phyloP scores from a whole-genome alignment of 2,329 filamentous ascomycete genomes.

The Periconia sp. region DNA sequence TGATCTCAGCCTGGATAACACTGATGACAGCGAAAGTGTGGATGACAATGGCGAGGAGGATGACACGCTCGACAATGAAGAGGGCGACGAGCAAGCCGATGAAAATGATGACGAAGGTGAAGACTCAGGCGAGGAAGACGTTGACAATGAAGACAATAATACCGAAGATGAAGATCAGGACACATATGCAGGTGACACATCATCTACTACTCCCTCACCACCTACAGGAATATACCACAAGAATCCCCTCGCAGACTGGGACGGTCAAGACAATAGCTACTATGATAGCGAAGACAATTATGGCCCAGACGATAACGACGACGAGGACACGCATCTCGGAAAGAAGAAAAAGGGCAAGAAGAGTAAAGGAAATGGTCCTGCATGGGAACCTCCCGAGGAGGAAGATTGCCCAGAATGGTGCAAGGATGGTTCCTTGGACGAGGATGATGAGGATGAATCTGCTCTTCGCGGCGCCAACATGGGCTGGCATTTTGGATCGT shows the following conservation, averaged over 20 bases:
- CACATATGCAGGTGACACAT: too few relatives aligned
- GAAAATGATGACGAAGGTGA: not conserved
- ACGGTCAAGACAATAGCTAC: slow-evolving; percentile 7
- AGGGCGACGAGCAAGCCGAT: not conserved
- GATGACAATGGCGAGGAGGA: not conserved
- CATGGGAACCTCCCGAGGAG: slow-evolving; percentile 5
- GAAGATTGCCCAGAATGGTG: slow-evolving; percentile 19
- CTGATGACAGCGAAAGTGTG: not conserved
- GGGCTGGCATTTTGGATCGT: not conserved
- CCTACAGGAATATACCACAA: not conserved
- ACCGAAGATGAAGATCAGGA: not conserved
- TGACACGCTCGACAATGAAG: not conserved
- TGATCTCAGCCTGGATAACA: not conserved
- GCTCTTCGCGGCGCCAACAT: not conserved
- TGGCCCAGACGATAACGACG: not conserved
- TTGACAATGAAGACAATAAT: not conserved
- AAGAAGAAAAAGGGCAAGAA: slow-evolving; percentile 3
- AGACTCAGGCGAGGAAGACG: not conserved
- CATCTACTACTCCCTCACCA: not conserved
- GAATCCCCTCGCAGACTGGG: slow-evolving; percentile 7
- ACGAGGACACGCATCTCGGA: not conserved
- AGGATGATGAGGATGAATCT: not conserved
- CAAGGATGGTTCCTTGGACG: not conserved
- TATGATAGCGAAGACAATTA: slow-evolving; percentile 16
- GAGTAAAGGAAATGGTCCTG: not conserved